Evolutionary conservation across 345 rosid species (phyloP).

Genomic region (Erysimum cheiranthoides): DNA sequence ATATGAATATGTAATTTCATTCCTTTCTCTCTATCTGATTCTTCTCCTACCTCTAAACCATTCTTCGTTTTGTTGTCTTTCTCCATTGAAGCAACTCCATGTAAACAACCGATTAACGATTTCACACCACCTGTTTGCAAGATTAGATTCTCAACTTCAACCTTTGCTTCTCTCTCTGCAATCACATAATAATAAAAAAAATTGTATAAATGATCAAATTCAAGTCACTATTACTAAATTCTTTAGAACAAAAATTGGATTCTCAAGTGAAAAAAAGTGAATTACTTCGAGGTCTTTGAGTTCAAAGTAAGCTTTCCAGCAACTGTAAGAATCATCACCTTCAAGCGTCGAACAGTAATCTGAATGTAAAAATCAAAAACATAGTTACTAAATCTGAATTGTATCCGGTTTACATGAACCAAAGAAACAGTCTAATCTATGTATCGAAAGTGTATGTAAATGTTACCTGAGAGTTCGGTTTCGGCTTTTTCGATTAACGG

Average conservation of each 20-base stretch:
- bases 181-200: conserved; percentile 9
- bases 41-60: conserved; percentile 31
- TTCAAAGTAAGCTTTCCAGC: conserved; percentile 90
- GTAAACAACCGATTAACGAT: conserved; percentile 70
- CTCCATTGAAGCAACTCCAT: conserved; percentile 60
- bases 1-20: conserved; percentile 51
- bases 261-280: background rate
- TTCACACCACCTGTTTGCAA: conserved; percentile 69
- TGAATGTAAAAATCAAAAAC: conserved; percentile 32
- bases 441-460: background rate
- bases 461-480: conserved; percentile 63
- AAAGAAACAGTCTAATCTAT: background rate
- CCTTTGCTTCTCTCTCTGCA: conserved; percentile 58
- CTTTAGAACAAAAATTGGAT: background rate
- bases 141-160: conserved; percentile 71
- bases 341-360: conserved; percentile 86
- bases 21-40: conserved; percentile 36
- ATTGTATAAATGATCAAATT: background rate
- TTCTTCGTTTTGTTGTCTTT: conserved; percentile 45
- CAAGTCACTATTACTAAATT: background rate
- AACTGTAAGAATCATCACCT: conserved; percentile 79
- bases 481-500: conserved; percentile 72
- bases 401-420: background rate
- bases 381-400: too few relatives aligned
- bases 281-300: conserved; percentile 81